Conservation (phyloP, 2,329 filamentous ascomycete genomes). For the Diaporthe nobilis region DNA sequence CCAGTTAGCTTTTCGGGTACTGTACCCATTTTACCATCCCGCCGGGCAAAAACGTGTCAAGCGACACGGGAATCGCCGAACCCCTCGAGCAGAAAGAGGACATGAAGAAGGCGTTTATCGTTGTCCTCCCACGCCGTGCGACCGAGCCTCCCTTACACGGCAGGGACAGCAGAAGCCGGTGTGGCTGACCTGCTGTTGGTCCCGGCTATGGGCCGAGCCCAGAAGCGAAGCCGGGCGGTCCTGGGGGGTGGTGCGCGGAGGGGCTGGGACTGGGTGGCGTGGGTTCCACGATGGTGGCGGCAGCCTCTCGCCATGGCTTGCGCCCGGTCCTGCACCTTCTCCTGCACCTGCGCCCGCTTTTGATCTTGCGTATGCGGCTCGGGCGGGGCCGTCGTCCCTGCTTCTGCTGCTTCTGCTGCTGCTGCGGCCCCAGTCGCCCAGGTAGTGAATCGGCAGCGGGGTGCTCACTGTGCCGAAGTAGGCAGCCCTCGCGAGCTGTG, state of each 20-base stretch:
- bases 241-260: background rate
- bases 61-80: conserved; percentile 37
- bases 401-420: background rate
- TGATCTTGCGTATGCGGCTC: conserved; percentile 8
- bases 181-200: conserved; percentile 4
- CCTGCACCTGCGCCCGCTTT: background rate
- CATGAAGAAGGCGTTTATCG: background rate
- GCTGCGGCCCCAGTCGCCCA: background rate
- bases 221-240: background rate
- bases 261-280: background rate
- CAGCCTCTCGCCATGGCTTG: background rate
- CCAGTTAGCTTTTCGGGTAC: conserved; percentile 30
- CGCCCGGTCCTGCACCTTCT: background rate
- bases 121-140: background rate
- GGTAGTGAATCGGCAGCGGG: conserved; percentile 30
- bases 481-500: conserved; percentile 13
- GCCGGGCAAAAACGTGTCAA: conserved; percentile 13
- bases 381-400: conserved; percentile 27
- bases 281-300: background rate
- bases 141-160: conserved; percentile 7
- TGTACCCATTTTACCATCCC: conserved; percentile 39
- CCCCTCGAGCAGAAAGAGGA: background rate
- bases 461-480: conserved; percentile 34
- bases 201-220: background rate
- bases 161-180: conserved; percentile 7